Conservation (phyloP, 2,329 filamentous ascomycete species). For the Pseudogymnoascus verrucosus region DNA sequence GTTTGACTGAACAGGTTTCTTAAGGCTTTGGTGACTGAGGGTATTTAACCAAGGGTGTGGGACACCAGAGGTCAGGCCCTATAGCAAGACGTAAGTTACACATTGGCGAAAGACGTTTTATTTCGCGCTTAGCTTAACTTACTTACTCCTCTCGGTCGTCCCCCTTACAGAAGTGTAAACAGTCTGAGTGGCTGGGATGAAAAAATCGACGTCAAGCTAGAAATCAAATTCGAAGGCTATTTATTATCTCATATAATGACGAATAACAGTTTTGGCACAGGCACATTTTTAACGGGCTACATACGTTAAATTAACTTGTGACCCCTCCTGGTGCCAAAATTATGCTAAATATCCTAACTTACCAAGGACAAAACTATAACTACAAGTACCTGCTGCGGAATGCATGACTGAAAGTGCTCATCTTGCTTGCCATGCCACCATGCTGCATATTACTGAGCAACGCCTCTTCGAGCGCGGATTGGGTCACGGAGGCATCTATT, state of each 20-base stretch:
- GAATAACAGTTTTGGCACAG: background rate
- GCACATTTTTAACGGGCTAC: background rate
- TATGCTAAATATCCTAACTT: background rate
- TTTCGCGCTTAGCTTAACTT: background rate
- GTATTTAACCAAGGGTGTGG: background rate
- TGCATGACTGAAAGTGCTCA: constrained; percentile 61
- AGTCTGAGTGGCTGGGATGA: background rate
- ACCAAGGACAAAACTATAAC: too few species aligned
- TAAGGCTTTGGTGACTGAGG: background rate
- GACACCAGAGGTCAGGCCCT: background rate
- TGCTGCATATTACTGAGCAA: constrained; percentile 64
- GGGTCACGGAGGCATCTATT: constrained; percentile 69
- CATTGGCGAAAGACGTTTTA: background rate
- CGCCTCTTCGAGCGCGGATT: constrained; percentile 72
- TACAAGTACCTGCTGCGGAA: constrained; percentile 51
- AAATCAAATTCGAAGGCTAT: background rate
- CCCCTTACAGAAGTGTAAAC: background rate
- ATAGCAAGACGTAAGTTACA: background rate
- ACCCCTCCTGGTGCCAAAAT: background rate
- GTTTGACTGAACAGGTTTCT: background rate
- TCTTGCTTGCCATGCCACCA: constrained; percentile 50
- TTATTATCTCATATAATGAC: background rate
- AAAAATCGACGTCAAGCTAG: background rate
- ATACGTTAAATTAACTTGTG: background rate
- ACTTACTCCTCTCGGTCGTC: background rate